Conservation (phyloP, 495 filamentous ascomycete genomes). For the Aspergillus affinis region DNA sequence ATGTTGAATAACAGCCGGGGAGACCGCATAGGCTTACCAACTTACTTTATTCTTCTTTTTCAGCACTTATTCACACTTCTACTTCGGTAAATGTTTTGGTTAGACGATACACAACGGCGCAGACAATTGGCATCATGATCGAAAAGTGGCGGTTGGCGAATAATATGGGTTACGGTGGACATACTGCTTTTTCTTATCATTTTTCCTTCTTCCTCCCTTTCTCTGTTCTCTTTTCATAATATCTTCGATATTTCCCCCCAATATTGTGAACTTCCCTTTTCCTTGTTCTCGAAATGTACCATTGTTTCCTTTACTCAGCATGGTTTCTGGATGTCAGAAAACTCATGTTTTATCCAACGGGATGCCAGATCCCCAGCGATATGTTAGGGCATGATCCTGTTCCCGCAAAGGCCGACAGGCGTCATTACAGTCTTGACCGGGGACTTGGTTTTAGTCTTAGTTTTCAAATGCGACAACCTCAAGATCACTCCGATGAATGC, state of each 20-base stretch:
- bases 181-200: conserved; percentile 12
- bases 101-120: conserved; percentile 41
- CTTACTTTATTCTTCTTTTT: conserved; percentile 4
- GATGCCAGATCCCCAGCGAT: not conserved
- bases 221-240: not conserved
- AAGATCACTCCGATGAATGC: not conserved
- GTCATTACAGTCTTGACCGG: not conserved
- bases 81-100: conserved; percentile 34
- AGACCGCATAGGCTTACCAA: conserved; percentile 2
- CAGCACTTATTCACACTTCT: conserved; percentile 20
- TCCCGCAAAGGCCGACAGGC: not conserved
- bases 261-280: not conserved
- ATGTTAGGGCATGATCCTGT: not conserved
- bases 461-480: not conserved
- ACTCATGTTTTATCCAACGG: not conserved
- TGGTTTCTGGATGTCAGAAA: conserved; percentile 9
- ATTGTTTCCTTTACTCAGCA: conserved; percentile 10
- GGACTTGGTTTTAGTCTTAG: not conserved
- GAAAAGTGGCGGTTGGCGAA: conserved; percentile 30
- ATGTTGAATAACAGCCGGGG: not conserved
- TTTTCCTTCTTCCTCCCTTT: not conserved
- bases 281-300: conserved; percentile 4
- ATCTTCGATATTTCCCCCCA: not conserved
- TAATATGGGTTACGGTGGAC: conserved; percentile 32
- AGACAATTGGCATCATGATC: conserved; percentile 26